These are phyloP conservation scores for Leishmania aethiopica DNA, from an alignment of 208 protist species.

Conservation along the genomic window DNA sequence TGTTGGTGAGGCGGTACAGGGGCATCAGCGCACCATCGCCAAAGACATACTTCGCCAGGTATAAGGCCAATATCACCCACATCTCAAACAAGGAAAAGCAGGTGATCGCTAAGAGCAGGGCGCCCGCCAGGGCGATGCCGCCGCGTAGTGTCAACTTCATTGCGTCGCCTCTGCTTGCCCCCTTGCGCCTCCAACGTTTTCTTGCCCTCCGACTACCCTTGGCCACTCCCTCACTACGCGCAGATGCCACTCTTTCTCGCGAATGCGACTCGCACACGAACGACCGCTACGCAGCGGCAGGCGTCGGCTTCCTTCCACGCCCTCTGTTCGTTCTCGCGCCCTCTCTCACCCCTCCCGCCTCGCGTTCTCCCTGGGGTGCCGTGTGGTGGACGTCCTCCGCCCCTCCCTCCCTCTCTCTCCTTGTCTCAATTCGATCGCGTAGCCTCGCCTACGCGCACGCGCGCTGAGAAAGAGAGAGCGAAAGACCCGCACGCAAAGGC, in stretches of 20 bases:
- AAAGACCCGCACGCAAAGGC: not conserved
- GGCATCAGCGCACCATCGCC: slow-evolving; percentile 10
- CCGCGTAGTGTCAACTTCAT: slow-evolving; percentile 45
- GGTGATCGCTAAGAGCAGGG: slow-evolving; percentile 20
- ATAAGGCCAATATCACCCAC: slow-evolving; percentile 28
- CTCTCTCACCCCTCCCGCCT: too few relatives aligned
- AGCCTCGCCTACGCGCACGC: not conserved
- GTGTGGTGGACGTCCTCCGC: not conserved
- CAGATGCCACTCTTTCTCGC: not conserved
- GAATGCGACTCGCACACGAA: not conserved
- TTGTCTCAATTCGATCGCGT: not conserved
- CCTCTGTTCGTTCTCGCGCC: not conserved
- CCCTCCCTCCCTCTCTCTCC: not conserved
- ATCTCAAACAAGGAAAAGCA: slow-evolving; percentile 28
- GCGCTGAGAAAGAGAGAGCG: not conserved
- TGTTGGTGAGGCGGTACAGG: slow-evolving; percentile 32
- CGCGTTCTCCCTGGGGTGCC: not conserved
- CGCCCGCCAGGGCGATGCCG: slow-evolving; percentile 22
- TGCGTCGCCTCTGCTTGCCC: not conserved
- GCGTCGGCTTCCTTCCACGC: not conserved
- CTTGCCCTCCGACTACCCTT: not conserved
- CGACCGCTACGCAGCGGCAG: not conserved
- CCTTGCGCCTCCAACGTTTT: not conserved
- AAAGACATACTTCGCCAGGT: slow-evolving; percentile 38
- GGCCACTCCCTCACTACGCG: not conserved